Conservation (phyloP, 805 yeast species). For the Saturnispora galanensis region DNA sequence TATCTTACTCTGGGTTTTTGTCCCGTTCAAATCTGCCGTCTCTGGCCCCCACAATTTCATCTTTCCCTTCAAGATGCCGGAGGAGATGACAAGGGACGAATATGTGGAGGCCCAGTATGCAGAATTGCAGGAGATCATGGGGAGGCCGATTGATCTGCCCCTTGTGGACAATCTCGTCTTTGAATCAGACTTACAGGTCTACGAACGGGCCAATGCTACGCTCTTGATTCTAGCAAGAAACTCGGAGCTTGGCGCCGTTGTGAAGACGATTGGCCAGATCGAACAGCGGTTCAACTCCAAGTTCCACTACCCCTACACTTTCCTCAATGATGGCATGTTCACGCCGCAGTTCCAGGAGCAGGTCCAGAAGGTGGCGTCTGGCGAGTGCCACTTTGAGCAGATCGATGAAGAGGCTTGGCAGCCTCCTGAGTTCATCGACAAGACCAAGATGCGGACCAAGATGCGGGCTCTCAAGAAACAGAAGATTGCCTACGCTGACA, state of each 20-base stretch:
- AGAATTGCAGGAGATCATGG: constrained; percentile 29
- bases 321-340: constrained; percentile 64
- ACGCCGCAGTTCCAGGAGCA: constrained; percentile 42
- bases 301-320: constrained; percentile 73
- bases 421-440: constrained; percentile 35
- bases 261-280: constrained; percentile 46
- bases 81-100: constrained; percentile 16
- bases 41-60: not conserved
- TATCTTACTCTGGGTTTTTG: too few species aligned
- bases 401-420: constrained; percentile 40
- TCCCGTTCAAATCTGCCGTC: too few species aligned
- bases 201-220: constrained; percentile 61
- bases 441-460: constrained; percentile 24
- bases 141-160: constrained; percentile 38
- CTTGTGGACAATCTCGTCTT: constrained; percentile 28
- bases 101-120: constrained; percentile 31
- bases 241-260: constrained; percentile 40
- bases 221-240: constrained; percentile 65
- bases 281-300: constrained; percentile 59
- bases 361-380: constrained; percentile 32
- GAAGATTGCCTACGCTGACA: constrained; percentile 50
- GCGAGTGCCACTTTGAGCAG: constrained; percentile 40
- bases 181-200: constrained; percentile 18
- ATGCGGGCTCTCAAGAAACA: constrained; percentile 28
- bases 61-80: constrained; percentile 5